These are phyloP conservation scores for Solanum hybrid DNA, from an alignment of 305 asterid genomes.

Conservation along the genomic window DNA sequence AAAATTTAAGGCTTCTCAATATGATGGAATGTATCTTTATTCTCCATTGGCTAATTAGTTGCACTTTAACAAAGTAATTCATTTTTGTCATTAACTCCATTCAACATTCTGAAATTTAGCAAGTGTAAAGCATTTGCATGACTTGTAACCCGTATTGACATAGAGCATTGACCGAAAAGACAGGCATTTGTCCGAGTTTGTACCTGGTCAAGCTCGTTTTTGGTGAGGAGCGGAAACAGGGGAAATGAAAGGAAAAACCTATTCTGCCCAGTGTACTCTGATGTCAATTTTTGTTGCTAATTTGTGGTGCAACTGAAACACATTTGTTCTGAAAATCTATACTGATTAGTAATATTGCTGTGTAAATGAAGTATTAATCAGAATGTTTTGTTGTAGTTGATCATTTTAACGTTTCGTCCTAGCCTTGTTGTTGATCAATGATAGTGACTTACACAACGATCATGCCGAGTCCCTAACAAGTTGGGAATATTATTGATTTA, in stretches of 20 bases:
- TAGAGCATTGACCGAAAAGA: not conserved
- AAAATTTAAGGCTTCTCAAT: not conserved
- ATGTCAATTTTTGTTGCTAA: not conserved
- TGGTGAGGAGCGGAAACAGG: not conserved
- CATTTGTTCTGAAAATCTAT: not conserved
- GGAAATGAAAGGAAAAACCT: not conserved
- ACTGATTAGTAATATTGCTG: not conserved
- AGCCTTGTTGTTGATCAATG: not conserved
- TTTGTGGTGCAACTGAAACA: not conserved
- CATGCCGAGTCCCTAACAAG: not conserved
- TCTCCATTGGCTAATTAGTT: conserved; percentile 15
- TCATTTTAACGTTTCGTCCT: not conserved
- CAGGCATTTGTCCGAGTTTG: not conserved
- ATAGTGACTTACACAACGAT: not conserved
- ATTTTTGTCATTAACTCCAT: not conserved
- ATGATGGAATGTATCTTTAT: not conserved
- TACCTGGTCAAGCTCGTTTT: not conserved
- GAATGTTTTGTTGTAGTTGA: not conserved
- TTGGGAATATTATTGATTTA: not conserved
- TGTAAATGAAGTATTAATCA: not conserved
- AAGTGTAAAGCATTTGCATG: not conserved
- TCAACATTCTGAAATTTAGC: not conserved
- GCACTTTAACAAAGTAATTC: not conserved
- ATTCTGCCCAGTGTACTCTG: not conserved
- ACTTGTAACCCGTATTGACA: not conserved